A percentile compares a stretch with the other conserved stretches of the same genome.
phyloP scores from a whole-genome alignment of 2,329 filamentous ascomycete genomes.

The Sphaerostilbella broomeana region DNA sequence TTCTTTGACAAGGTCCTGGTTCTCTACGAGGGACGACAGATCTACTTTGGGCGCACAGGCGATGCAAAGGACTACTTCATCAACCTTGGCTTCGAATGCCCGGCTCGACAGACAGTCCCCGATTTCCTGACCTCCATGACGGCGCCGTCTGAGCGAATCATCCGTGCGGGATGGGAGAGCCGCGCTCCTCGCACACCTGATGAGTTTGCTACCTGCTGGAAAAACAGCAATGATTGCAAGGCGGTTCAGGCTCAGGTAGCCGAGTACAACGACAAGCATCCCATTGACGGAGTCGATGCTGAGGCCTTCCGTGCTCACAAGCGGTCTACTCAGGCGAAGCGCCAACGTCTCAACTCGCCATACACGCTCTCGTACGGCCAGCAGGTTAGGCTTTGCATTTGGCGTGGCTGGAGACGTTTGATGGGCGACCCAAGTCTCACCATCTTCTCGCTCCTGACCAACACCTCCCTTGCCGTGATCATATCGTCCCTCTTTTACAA shows the following conservation, averaged over 20 bases:
- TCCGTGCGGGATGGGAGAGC: constrained; percentile 7
- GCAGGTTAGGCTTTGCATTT: constrained; percentile 35
- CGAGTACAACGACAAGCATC: constrained; percentile 17
- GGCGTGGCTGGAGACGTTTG: constrained; percentile 17
- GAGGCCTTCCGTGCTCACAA: constrained; percentile 12
- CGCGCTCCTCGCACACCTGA: constrained; percentile 27
- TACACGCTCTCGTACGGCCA: constrained; percentile 41
- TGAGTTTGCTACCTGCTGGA: constrained; percentile 30
- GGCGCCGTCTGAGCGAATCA: constrained; percentile 23
- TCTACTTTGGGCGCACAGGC: constrained; percentile 55
- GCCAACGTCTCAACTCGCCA: constrained; percentile 37
- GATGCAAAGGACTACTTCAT: constrained; percentile 57
- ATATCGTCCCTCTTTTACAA: constrained; percentile 47
- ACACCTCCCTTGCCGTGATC: constrained; percentile 43
- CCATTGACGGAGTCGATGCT: constrained; percentile 14
- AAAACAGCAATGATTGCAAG: constrained; percentile 17
- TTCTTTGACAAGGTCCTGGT: constrained; percentile 58
- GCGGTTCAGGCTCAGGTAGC: constrained; percentile 23
- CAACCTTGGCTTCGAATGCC: constrained; percentile 47
- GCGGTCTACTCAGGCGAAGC: constrained; percentile 16
- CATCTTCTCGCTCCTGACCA: constrained; percentile 21
- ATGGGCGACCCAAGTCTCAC: constrained; percentile 11
- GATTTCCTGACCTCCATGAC: constrained; percentile 56
- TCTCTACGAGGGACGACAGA: constrained; percentile 60
- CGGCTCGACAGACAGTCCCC: constrained; percentile 52